Evolutionary conservation across 129 eudicot species (phyloP), one percentile per base, ranked within the genome.

Genomic region (Flaveria brownii): DNA sequence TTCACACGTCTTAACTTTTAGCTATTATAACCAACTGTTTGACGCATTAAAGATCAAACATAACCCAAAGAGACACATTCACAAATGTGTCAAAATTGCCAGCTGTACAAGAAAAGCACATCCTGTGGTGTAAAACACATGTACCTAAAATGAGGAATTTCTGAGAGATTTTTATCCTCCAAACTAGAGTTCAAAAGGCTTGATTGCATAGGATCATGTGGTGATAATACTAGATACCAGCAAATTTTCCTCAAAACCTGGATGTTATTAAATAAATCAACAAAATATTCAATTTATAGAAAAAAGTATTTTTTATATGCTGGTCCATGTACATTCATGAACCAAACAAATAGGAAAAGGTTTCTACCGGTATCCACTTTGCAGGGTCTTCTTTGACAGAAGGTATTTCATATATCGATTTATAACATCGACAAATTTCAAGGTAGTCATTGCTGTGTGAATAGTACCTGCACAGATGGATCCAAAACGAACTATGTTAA

Each of bases 181-280:
- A 93, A 84, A 36, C 97, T 93, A 33, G 97, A 85, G 81, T 93
- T 88, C 47, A 90, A 82, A 88, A 93, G 97, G 77, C 98, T 93
- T 1, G 97, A 90, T 86, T 93, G 97, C 98, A 93, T 93, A 23
- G 98, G 92, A 84, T 89, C 97, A 80, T 93, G 97, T 75, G 98
- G 98, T 59, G 98, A 71, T 84, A 93, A 75, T 15, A 87, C 98
- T 25, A 93, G 68, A 69, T 86, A 93, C 97, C 98, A 90, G 80
- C 97, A 93, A 56, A 93, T 90, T 86, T 93, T 93, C 75, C 98
- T 87, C 74, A 90, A 78, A 4, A 93, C 88, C 98, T 93, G 72
- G 41, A 36, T 36, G 41, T 36, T 5, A 5, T 36, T 70, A 30
- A 13, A 6, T 63, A 50, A 14, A 39, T 28, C 69, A 68, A 22